A percentile compares a stretch with the other conserved stretches of the same genome.
Evolutionary conservation across 495 filamentous ascomycete genomes (phyloP).

Genomic region (Talaromyces wortmannii): DNA sequence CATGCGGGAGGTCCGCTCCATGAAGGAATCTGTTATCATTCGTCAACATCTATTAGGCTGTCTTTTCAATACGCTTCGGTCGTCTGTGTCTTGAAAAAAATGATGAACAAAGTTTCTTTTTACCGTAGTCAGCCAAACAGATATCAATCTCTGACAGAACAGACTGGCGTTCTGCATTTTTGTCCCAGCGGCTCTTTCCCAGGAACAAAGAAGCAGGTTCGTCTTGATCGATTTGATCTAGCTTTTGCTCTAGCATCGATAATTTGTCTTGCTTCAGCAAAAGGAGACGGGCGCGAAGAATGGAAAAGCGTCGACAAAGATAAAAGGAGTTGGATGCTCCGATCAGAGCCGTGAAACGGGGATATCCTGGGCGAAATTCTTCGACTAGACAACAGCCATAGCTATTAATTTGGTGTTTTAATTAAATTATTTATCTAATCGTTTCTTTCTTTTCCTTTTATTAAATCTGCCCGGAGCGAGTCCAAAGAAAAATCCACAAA

Average conservation of each 20-base stretch:
- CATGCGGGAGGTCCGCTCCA: conserved; percentile 4
- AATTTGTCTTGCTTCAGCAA: conserved; percentile 20
- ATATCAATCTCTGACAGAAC: conserved; percentile 13
- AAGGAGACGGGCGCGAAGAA: conserved; percentile 14
- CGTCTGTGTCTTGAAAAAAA: not conserved
- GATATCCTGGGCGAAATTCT: conserved; percentile 21
- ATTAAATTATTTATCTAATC: not conserved
- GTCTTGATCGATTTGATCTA: conserved; percentile 20
- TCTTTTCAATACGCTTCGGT: not conserved
- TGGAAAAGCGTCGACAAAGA: conserved; percentile 18
- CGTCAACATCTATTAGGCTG: not conserved
- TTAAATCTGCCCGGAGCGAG: not conserved
- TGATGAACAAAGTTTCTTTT: not conserved
- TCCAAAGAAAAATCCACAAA: not conserved
- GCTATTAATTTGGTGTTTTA: not conserved
- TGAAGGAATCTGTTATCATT: conserved; percentile 10
- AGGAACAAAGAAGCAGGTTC: conserved; percentile 18
- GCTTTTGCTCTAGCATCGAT: conserved; percentile 15
- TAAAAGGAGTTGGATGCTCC: conserved; percentile 11
- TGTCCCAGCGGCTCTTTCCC: conserved; percentile 17
- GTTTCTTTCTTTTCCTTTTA: not conserved
- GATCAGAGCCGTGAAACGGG: conserved; percentile 18
- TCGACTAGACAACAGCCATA: conserved; percentile 15
- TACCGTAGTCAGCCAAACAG: conserved; percentile 16
- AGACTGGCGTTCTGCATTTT: conserved; percentile 10